A percentile compares a stretch with the other conserved stretches of the same genome.
Evolutionary conservation across 2,329 filamentous ascomycete species (phyloP).

Genomic region (Aspergillus cejpii): DNA sequence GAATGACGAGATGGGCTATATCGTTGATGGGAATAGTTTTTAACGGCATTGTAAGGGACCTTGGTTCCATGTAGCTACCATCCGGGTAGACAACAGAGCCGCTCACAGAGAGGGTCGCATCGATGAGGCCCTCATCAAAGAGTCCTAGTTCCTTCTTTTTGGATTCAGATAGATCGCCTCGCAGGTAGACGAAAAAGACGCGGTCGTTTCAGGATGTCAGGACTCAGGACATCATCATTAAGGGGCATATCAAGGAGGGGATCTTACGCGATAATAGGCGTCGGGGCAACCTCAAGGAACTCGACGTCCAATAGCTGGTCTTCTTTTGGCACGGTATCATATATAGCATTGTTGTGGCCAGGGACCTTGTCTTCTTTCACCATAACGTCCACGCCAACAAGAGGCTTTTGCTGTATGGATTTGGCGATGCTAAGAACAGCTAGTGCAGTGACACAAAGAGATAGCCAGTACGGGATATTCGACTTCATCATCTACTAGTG

Average conservation of each 20-base stretch:
- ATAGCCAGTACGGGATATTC: not conserved
- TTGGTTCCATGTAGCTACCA: slow-evolving; percentile 3
- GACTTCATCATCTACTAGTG: too few relatives aligned
- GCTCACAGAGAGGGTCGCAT: slow-evolving; percentile 11
- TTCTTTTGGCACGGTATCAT: slow-evolving; percentile 9
- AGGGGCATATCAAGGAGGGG: slow-evolving; percentile 1
- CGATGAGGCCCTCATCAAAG: slow-evolving; percentile 8
- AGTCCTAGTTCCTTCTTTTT: slow-evolving; percentile 12
- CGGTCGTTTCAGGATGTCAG: slow-evolving; percentile 6
- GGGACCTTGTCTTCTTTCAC: slow-evolving; percentile 8
- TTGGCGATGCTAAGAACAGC: slow-evolving; percentile 5
- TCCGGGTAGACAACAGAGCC: slow-evolving; percentile 9
- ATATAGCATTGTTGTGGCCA: slow-evolving; percentile 12
- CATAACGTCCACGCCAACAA: slow-evolving; percentile 4
- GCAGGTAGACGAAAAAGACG: slow-evolving; percentile 12
- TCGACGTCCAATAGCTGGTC: slow-evolving; percentile 7
- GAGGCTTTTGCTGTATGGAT: not conserved
- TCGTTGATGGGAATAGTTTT: slow-evolving; percentile 9
- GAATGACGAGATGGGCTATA: slow-evolving; percentile 9
- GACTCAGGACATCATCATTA: not conserved
- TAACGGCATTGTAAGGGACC: slow-evolving; percentile 5
- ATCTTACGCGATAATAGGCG: slow-evolving; percentile 8
- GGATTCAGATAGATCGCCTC: slow-evolving; percentile 8
- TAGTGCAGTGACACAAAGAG: slow-evolving; percentile 5
- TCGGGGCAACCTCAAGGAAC: slow-evolving; percentile 11